Percentiles rank a stretch among this genome's conserved stretches.
These are phyloP conservation scores for Diaporthe australafricana DNA, from an alignment of 2,329 filamentous ascomycete species.

Conservation along the genomic window DNA sequence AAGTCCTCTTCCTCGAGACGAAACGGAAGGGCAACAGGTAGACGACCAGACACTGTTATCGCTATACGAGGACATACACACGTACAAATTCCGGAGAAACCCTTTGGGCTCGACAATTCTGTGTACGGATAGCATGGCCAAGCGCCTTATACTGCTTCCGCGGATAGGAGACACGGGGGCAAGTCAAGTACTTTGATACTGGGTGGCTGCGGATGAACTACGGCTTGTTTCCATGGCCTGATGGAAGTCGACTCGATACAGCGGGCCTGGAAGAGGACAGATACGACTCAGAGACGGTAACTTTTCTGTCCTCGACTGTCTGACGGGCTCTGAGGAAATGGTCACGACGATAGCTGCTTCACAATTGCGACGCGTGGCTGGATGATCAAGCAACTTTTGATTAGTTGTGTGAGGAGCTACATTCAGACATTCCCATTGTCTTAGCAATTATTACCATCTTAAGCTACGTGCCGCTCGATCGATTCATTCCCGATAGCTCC, in stretches of 20 bases:
- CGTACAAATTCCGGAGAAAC: neutral
- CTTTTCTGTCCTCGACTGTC: neutral
- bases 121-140: neutral
- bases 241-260: neutral
- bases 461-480: constrained; percentile 4
- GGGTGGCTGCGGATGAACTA: neutral
- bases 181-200: neutral
- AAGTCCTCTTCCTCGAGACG: constrained; percentile 94
- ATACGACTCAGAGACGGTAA: neutral
- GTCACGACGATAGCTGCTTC: neutral
- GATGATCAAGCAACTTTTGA: constrained; percentile 7
- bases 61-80: neutral
- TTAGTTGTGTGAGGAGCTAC: constrained; percentile 19
- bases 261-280: neutral
- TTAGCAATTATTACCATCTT: neutral
- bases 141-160: neutral
- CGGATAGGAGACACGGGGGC: neutral
- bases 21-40: constrained; percentile 78
- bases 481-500: neutral
- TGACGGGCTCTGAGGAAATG: neutral
- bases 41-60: neutral
- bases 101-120: neutral
- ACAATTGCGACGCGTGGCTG: neutral
- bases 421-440: neutral
- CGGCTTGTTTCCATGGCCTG: neutral